Conservation (phyloP, 345 rosid genomes). For the Nephelium lappaceum region DNA sequence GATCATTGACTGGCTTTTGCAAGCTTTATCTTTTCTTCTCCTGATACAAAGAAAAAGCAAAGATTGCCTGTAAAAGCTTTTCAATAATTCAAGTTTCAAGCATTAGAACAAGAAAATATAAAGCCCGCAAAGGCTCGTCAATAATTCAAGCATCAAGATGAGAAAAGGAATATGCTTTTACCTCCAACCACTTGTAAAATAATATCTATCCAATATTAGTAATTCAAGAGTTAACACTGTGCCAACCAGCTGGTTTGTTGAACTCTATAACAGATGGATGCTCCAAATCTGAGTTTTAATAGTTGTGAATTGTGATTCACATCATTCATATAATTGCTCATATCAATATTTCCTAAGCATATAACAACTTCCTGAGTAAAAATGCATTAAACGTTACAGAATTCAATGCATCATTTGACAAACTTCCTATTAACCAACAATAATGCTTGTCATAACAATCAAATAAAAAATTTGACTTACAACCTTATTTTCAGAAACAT, state of each 20-base stretch:
- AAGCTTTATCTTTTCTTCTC: no score
- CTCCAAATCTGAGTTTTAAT: not conserved
- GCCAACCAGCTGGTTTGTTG: not conserved
- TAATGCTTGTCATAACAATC: not conserved
- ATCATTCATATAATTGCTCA: not conserved
- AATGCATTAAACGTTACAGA: not conserved
- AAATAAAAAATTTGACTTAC: not conserved
- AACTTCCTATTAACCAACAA: not conserved
- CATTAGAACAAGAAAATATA: no score
- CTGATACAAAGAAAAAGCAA: no score
- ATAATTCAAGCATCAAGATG: no score
- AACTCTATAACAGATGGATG: not conserved
- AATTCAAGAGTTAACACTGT: not conserved
- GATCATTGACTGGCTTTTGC: no score
- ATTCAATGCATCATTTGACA: not conserved
- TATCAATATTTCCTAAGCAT: not conserved
- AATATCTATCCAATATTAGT: no score
- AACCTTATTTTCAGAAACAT: not conserved
- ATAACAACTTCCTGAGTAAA: not conserved
- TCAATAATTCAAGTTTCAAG: no score
- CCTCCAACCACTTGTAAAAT: no score
- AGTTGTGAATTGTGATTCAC: not conserved
- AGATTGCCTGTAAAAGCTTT: no score
- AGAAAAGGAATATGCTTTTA: no score
- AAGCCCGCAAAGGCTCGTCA: no score